Percentiles rank a stretch among this genome's conserved stretches.
Conservation (phyloP, 805 yeast species). For the Candida maesae region DNA sequence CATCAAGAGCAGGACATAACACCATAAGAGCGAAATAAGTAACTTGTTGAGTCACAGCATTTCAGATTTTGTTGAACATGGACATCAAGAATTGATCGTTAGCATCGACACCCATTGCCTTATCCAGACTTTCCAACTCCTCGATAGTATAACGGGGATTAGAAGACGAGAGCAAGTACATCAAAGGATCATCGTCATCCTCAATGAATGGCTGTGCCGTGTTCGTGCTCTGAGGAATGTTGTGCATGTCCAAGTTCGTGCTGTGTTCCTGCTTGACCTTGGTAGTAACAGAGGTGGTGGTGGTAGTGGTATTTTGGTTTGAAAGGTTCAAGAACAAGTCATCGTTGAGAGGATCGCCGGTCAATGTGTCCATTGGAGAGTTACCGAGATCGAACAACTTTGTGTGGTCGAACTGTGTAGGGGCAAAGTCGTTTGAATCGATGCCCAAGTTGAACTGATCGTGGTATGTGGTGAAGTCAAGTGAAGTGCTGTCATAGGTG, state of each 20-base stretch:
- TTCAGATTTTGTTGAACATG: conserved; percentile 23
- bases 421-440: neutral
- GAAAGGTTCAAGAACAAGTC: neutral
- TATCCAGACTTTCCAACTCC: conserved; percentile 27
- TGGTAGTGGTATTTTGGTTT: no score
- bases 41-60: no score
- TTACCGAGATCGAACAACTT: conserved; percentile 9
- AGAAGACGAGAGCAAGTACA: conserved; percentile 19
- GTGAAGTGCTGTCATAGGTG: conserved; percentile 1
- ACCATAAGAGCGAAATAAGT: no score
- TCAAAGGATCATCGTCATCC: conserved; percentile 21
- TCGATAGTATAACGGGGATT: conserved; percentile 23
- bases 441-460: neutral
- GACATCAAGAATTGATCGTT: conserved; percentile 25
- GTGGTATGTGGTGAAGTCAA: conserved; percentile 4
- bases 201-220: conserved; percentile 2
- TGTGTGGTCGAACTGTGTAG: neutral
- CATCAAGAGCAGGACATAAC: no score
- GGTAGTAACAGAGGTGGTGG: no score
- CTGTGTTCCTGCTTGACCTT: neutral
- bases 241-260: neutral
- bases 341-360: neutral
- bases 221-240: neutral
- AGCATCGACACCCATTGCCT: conserved; percentile 28
- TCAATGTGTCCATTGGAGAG: no score